Evolutionary conservation across 257 asterid species (phyloP), one percentile per base, ranked within the genome.

Genomic region (Solanum pimpinellifolium): DNA sequence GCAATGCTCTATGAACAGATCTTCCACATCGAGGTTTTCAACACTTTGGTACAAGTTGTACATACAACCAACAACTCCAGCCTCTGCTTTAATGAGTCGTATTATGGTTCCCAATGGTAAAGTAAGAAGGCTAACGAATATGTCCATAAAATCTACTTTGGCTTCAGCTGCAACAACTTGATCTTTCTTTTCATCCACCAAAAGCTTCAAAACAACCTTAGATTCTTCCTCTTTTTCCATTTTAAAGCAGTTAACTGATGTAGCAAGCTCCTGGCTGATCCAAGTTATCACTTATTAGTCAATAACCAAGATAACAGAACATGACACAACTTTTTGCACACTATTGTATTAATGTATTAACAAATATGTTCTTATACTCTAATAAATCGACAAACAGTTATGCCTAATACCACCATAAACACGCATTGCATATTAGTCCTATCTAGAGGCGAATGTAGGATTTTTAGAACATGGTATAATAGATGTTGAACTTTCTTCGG

Each of bases 111-210:
- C 89, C 35, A 80, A 5, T 23, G 83, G 89, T 10, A 81, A 49
- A 11, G 83, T 9, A 20, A 87, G 89, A 74, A 87, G 23, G 83
- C 89, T 47, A 68, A 47, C 16, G 6, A 87, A 25, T 62, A 68
- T 56, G 37, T 87, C 86, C 41, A 87, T 62, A 68, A 87, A 87
- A 35, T 81, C 89, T 25, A 52, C 59, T 18, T n/a, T 12, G 49
- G 89, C 42, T 81, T 87, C 86, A 7, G 86, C 86, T 7, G 89
- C 86, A 80, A 87, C 39, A 11, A 87, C 83, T 33, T 75, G 56
- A 31, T 82, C 60, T 16, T 42, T 87, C 44, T 21, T 47, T 62
- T 81, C 44, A 15, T 87, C 86, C 16, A 81, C 33, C 70, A 81
- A 47, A 0, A 87, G 74, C 80, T 87, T 81, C 62, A 87, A 69